Base-by-base conservation (phyloP, 345 rosid genomes). In the Gossypium stocksii region DNA sequence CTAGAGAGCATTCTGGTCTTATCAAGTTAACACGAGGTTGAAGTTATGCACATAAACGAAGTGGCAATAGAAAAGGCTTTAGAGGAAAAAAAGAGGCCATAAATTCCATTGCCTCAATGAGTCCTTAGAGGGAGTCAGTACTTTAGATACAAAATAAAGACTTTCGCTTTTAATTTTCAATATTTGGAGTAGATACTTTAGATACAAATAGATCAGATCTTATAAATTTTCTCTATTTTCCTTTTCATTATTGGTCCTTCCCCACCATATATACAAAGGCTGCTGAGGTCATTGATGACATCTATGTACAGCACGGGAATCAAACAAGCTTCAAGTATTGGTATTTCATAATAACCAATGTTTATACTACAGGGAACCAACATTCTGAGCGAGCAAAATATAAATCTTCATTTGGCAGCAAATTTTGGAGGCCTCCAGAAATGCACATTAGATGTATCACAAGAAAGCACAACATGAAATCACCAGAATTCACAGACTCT, bases 281-380 rank as follows among this genome's bases (percentile, higher is more conserved):
- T 77, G 74, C 53, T 23, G 34, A 74, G 79, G 70, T 84, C 77
- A 80, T 73, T 72, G 68, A 79, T 75, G 81, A 83, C 74, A 83
- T 68, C 83, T 83, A 87, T 82, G 77, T 84, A 87, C 86, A 85
- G 69, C 64, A 75, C 65, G 73, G 62, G 65, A 75, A 79, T 78
- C 76, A 81, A 79, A 82, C 74, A 81, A 77, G 77, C 77, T 75
- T 76, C 59, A 43, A 78, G 73, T 20, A 60, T 79, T 74, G 72
- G 77, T 71, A 75, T 81, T 77, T 75, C 74, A 74, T 67, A 80
- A 76, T 75, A 72, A 77, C 84, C 86, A 74, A 73, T 71, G 72
- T 54, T 81, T 73, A 76, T 62, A 74, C 45, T 7, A 77, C 73
- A 70, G 70, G 56, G 75, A 69, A 70, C 77, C 54, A 76, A 72